These are phyloP conservation scores for Erodium texanum DNA, from an alignment of 441 rosid genomes.

Conservation along the genomic window DNA sequence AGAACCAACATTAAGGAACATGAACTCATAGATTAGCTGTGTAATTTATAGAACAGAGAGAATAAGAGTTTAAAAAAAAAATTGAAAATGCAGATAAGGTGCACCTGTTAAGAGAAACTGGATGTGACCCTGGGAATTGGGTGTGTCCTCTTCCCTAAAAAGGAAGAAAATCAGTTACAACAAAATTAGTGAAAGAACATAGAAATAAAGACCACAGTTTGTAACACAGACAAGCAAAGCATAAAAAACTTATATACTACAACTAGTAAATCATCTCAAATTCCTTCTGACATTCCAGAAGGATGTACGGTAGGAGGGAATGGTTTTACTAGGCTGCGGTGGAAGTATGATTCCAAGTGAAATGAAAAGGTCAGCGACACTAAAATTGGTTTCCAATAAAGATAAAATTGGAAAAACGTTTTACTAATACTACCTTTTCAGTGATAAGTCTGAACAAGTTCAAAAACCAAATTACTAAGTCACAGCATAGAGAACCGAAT, in stretches of 20 bases:
- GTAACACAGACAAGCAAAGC: background rate
- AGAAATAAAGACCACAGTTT: background rate
- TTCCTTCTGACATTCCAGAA: slow-evolving; percentile 4
- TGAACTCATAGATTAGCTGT: background rate
- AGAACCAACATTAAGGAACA: background rate
- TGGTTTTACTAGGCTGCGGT: background rate
- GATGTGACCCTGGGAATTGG: slow-evolving; percentile 97
- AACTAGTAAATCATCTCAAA: background rate
- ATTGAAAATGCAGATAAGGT: slow-evolving; percentile 7
- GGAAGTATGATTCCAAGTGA: background rate
- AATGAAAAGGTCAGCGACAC: background rate
- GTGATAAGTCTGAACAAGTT: background rate
- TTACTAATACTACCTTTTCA: background rate
- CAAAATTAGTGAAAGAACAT: background rate
- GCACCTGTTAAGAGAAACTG: slow-evolving; percentile 95
- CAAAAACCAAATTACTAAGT: background rate
- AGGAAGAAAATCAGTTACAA: slow-evolving; percentile 14
- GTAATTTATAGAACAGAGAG: slow-evolving; percentile 10
- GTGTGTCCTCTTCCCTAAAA: slow-evolving; percentile 67
- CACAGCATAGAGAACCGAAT: background rate
- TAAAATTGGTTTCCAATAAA: background rate
- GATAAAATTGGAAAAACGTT: background rate
- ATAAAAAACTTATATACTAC: background rate
- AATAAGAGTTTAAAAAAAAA: background rate
- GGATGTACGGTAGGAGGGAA: background rate